phyloP scores from a whole-genome alignment of 2,329 filamentous ascomycete species.

The Penicillium sp. region DNA sequence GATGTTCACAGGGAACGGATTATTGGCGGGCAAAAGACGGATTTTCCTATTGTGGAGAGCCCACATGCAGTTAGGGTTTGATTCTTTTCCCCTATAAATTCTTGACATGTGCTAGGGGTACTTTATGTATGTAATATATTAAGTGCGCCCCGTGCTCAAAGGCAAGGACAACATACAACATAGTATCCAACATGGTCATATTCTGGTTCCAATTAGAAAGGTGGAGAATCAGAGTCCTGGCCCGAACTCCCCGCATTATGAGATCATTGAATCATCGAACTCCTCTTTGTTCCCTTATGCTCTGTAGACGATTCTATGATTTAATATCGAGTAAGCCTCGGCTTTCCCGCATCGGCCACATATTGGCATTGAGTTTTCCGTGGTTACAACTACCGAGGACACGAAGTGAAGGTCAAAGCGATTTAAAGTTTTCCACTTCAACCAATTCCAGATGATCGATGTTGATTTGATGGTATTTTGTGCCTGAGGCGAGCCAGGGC shows the following conservation, averaged over 20 bases:
- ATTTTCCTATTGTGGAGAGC: neutral
- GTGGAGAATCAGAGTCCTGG: too few species aligned
- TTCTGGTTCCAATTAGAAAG: too few species aligned
- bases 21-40: neutral
- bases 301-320: neutral
- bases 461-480: neutral
- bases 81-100: neutral
- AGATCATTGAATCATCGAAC: too few species aligned
- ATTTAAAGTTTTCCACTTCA: neutral
- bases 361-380: neutral
- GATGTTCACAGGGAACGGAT: neutral
- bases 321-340: neutral
- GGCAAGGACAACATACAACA: too few species aligned
- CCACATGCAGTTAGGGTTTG: neutral
- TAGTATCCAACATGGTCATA: too few species aligned
- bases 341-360: neutral
- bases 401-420: neutral
- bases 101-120: neutral
- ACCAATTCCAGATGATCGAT: neutral
- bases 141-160: too few species aligned
- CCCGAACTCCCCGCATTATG: too few species aligned
- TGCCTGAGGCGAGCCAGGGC: neutral
- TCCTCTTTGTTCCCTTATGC: too few species aligned
- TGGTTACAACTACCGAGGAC: neutral
- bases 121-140: too few species aligned